A percentile compares a stretch with the other conserved stretches of the same genome.
These are phyloP conservation scores for Wickerhamomyces bisporus DNA, from an alignment of 805 yeast genomes.

Conservation along the genomic window DNA sequence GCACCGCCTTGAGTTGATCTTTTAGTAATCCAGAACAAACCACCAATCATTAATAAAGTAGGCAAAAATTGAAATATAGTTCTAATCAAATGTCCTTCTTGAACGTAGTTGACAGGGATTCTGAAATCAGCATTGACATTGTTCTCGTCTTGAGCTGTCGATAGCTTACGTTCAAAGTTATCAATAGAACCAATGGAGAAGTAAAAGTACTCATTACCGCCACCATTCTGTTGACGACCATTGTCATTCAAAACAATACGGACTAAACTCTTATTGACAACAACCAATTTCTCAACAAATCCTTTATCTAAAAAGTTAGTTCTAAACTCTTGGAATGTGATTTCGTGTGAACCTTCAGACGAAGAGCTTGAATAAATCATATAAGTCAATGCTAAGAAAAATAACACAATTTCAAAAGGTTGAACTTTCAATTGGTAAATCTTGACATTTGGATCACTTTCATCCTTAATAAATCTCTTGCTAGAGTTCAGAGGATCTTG, in stretches of 20 bases:
- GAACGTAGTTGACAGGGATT: constrained; percentile 76
- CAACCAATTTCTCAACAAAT: constrained; percentile 64
- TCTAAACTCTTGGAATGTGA: constrained; percentile 91
- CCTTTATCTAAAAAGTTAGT: constrained; percentile 70
- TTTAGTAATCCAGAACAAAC: constrained; percentile 76
- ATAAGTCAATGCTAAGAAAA: constrained; percentile 28
- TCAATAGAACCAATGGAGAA: constrained; percentile 90
- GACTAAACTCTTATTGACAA: constrained; percentile 74
- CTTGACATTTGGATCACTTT: constrained; percentile 27
- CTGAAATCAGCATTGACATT: constrained; percentile 56
- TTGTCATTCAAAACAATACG: constrained; percentile 61
- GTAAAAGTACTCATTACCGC: constrained; percentile 36
- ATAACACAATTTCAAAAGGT: constrained; percentile 29
- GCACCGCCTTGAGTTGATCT: constrained; percentile 44
- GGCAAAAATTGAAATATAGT: constrained; percentile 75
- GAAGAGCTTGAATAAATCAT: constrained; percentile 25
- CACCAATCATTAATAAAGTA: constrained; percentile 84
- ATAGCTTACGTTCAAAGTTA: constrained; percentile 74
- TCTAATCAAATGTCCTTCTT: constrained; percentile 62
- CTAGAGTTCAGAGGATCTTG: constrained; percentile 9
- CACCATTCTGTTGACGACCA: constrained; percentile 45
- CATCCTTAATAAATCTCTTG: constrained; percentile 21
- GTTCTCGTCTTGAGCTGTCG: constrained; percentile 67
- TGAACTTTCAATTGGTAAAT: constrained; percentile 28
- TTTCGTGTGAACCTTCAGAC: constrained; percentile 40